A percentile compares a stretch with the other conserved stretches of the same genome.
Conservation (phyloP, 257 asterid genomes). For the Osmanthus fragrans region DNA sequence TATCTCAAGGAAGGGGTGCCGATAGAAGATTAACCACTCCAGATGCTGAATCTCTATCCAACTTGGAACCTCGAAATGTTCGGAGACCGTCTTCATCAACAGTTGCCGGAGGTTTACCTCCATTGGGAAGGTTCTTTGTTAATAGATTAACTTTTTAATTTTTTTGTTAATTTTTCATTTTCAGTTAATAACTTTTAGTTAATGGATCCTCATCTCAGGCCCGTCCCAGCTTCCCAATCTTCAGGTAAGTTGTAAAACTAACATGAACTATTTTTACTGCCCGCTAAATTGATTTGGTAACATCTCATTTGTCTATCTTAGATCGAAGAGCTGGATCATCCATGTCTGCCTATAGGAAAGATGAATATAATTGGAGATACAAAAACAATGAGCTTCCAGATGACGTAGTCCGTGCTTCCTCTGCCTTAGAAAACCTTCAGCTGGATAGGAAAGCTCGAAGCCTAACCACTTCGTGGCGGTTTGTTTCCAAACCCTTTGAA, state of each 20-base stretch:
- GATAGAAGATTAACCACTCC: conserved; percentile 63
- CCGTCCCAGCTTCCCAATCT: conserved; percentile 66
- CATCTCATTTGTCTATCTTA: conserved; percentile 31
- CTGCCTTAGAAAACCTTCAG: conserved; percentile 94
- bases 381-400: conserved; percentile 72
- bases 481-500: conserved; percentile 28
- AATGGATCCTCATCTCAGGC: conserved; percentile 55
- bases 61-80: conserved; percentile 57
- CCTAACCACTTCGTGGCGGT: conserved; percentile 86
- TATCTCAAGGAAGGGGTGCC: conserved; percentile 83
- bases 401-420: conserved; percentile 72
- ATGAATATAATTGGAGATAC: conserved; percentile 84
- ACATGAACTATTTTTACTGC: background rate
- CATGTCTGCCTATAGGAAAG: conserved; percentile 82
- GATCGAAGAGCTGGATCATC: conserved; percentile 92
- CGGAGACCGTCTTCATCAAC: conserved; percentile 80
- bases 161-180: background rate
- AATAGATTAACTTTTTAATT: background rate
- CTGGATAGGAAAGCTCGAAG: conserved; percentile 91
- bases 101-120: conserved; percentile 94
- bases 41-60: conserved; percentile 62
- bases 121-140: conserved; percentile 73
- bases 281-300: conserved; percentile 13
- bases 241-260: conserved; percentile 57
- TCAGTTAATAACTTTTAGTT: conserved; percentile 29